Conservation (phyloP, 129 eudicot species). For the Ambrosia trifida region DNA sequence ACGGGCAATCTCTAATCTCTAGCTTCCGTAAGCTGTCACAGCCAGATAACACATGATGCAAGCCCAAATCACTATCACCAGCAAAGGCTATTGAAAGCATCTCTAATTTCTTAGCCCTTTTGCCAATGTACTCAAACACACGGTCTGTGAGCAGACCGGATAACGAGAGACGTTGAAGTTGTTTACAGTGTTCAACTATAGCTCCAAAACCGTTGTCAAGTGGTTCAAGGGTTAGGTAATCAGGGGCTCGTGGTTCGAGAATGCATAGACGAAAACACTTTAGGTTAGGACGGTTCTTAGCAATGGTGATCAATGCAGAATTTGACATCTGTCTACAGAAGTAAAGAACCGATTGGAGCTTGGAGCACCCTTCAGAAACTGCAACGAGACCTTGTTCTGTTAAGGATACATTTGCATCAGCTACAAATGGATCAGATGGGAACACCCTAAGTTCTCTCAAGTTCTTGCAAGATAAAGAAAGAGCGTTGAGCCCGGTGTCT, state of each 20-base stretch:
- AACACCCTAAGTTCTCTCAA: constrained; percentile 78
- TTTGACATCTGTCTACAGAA: constrained; percentile 94
- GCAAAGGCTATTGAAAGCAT: constrained; percentile 98
- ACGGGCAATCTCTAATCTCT: constrained; percentile 98
- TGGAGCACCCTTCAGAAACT: constrained; percentile 78
- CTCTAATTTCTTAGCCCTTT: constrained; percentile 72
- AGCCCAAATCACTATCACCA: constrained; percentile 84
- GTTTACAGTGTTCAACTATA: constrained; percentile 73
- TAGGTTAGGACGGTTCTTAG: constrained; percentile 71
- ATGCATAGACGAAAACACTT: constrained; percentile 87
- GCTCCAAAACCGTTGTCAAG: constrained; percentile 90
- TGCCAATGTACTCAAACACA: constrained; percentile 79
- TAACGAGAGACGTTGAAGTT: constrained; percentile 68
- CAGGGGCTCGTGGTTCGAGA: constrained; percentile 77
- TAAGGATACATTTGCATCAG: constrained; percentile 67
- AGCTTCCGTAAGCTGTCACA: constrained; percentile 85
- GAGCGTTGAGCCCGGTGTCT: constrained; percentile 72
- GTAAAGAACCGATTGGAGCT: constrained; percentile 79
- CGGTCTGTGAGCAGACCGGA: constrained; percentile 85
- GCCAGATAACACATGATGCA: constrained; percentile 81
- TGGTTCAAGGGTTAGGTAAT: constrained; percentile 72
- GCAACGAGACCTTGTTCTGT: constrained; percentile 88
- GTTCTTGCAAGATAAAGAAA: constrained; percentile 71
- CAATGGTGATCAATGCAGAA: constrained; percentile 69
- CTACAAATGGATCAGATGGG: constrained; percentile 84